A percentile compares a stretch with the other conserved stretches of the same genome.
Evolutionary conservation across 129 eudicot species (phyloP).

Genomic region (Glebionis coronaria): DNA sequence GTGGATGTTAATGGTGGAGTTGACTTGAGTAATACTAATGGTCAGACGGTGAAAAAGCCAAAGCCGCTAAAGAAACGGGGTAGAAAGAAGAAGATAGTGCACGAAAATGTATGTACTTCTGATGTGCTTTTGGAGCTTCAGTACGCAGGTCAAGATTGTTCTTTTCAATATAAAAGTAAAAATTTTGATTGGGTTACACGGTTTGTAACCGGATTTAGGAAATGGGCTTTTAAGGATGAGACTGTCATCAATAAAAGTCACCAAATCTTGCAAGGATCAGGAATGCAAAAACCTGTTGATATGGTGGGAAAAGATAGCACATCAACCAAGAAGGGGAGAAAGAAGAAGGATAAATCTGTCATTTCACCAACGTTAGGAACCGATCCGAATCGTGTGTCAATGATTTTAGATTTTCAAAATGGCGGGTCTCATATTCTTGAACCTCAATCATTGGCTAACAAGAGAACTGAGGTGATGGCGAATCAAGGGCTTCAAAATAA

Average conservation of each 20-base stretch:
- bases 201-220: slow-evolving; percentile 42
- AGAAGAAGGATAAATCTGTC: slow-evolving; percentile 22
- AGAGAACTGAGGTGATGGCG: slow-evolving; percentile 20
- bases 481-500: slow-evolving; percentile 5
- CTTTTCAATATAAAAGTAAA: slow-evolving; percentile 27
- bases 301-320: not conserved
- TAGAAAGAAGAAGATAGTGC: slow-evolving; percentile 30
- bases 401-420: slow-evolving; percentile 25
- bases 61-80: slow-evolving; percentile 32
- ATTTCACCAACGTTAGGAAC: slow-evolving; percentile 10
- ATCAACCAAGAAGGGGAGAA: slow-evolving; percentile 34
- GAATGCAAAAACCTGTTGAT: too few relatives aligned
- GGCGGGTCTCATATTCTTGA: slow-evolving; percentile 21
- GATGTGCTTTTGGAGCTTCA: slow-evolving; percentile 49
- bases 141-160: slow-evolving; percentile 44
- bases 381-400: slow-evolving; percentile 16
- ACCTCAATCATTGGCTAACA: slow-evolving; percentile 23
- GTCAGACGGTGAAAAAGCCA: slow-evolving; percentile 26
- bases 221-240: slow-evolving; percentile 31
- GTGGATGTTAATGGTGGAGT: slow-evolving; percentile 10
- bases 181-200: slow-evolving; percentile 35
- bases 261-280: slow-evolving; percentile 13
- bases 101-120: slow-evolving; percentile 31
- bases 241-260: slow-evolving; percentile 6
- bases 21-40: slow-evolving; percentile 16